phyloP scores from a whole-genome alignment of 768 basidiomycete species.

The Russula sp. region DNA sequence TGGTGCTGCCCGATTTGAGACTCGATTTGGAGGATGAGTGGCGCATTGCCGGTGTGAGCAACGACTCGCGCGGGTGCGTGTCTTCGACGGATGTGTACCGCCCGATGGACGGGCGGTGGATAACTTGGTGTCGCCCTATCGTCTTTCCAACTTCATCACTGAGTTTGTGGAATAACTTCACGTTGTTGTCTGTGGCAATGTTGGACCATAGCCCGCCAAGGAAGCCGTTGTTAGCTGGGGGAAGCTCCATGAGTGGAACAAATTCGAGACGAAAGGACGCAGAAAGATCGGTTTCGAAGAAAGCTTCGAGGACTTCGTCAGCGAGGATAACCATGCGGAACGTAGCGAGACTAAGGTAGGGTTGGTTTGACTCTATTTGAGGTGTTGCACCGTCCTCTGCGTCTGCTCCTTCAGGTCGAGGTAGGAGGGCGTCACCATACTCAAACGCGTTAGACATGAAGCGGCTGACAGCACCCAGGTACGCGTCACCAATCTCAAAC shows the following conservation, averaged over 20 bases:
- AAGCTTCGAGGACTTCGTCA: conserved; percentile 92
- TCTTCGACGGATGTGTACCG: conserved; percentile 79
- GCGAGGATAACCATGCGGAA: conserved; percentile 99
- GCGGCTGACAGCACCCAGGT: conserved; percentile 90
- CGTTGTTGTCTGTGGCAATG: conserved; percentile 87
- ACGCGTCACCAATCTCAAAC: conserved; percentile 92
- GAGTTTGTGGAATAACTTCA: conserved; percentile 86
- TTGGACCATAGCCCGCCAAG: conserved; percentile 83
- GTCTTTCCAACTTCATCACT: conserved; percentile 93
- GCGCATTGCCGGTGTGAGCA: conserved; percentile 66
- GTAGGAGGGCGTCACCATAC: conserved; percentile 90
- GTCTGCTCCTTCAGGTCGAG: conserved; percentile 37
- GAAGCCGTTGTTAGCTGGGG: conserved; percentile 51
- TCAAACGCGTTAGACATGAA: conserved; percentile 99
- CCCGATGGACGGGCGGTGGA: conserved; percentile 78
- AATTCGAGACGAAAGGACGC: conserved; percentile 78
- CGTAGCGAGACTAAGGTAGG: conserved; percentile 90
- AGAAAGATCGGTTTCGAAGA: conserved; percentile 90
- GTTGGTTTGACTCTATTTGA: conserved; percentile 66
- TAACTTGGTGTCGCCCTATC: conserved; percentile 86
- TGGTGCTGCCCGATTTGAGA: conserved; percentile 27
- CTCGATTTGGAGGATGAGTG: conserved; percentile 51
- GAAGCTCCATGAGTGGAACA: conserved; percentile 59
- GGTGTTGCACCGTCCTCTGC: conserved; percentile 34
- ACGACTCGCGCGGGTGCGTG: conserved; percentile 79